Evolutionary conservation across 148 eudicot species (phyloP).

Genomic region (Cornus kousa): DNA sequence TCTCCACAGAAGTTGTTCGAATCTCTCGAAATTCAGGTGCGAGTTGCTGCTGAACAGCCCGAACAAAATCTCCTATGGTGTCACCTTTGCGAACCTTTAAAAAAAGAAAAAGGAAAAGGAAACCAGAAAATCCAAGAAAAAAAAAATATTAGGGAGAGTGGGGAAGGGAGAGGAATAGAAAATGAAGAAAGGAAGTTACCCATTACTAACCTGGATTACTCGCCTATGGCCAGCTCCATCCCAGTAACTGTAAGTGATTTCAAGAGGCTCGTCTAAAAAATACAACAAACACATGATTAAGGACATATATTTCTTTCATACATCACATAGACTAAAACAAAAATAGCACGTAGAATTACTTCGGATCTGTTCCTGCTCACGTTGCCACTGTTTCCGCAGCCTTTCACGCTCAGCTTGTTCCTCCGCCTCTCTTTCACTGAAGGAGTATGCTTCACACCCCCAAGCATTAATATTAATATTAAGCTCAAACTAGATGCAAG

Average conservation of each 20-base stretch:
- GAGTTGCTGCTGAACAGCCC: constrained; percentile 97
- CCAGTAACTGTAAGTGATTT: constrained; percentile 98
- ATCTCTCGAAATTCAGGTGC: constrained; percentile 97
- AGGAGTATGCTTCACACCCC: constrained; percentile 46
- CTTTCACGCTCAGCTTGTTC: constrained; percentile 97
- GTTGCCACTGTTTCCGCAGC: constrained; percentile 74
- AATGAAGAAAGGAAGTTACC: neutral
- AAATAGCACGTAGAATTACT: constrained; percentile 35
- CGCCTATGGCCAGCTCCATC: constrained; percentile 98
- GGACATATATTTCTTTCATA: constrained; percentile 5
- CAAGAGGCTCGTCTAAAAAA: constrained; percentile 82
- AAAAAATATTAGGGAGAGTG: neutral
- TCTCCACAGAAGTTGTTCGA: constrained; percentile 93
- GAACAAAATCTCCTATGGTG: constrained; percentile 85
- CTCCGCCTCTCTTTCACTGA: constrained; percentile 96
- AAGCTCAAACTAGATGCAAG: constrained; percentile 7
- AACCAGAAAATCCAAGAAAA: neutral
- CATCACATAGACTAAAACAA: neutral
- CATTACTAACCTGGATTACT: constrained; percentile 59
- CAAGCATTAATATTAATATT: constrained; percentile 28
- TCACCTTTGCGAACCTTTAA: constrained; percentile 93
- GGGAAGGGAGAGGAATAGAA: neutral
- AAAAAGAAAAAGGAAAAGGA: constrained; percentile 7
- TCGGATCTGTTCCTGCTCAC: constrained; percentile 77
- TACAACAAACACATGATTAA: constrained; percentile 5